A percentile compares a stretch with the other conserved stretches of the same genome.
These are phyloP conservation scores for Backusella westeae DNA, from an alignment of 192 early-diverging fungal genomes.

Conservation along the genomic window DNA sequence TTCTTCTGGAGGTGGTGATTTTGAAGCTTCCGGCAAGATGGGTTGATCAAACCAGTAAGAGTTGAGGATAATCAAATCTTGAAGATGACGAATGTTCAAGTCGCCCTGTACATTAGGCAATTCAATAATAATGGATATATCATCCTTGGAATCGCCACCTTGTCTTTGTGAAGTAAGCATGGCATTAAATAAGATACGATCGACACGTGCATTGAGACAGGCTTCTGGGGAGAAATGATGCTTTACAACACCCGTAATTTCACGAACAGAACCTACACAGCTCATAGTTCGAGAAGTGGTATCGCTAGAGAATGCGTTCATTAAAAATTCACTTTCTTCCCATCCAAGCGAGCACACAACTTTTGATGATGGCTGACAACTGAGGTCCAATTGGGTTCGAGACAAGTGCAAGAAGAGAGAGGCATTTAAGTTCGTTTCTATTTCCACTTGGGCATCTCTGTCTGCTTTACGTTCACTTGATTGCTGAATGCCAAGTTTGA, in stretches of 20 bases:
- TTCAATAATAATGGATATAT: slow-evolving; percentile 57
- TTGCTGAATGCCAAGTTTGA: slow-evolving; percentile 57
- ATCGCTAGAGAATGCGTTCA: slow-evolving; percentile 43
- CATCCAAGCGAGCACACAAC: slow-evolving; percentile 66
- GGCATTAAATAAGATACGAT: slow-evolving; percentile 59
- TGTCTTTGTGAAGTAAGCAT: slow-evolving; percentile 52
- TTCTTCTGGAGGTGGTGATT: not conserved
- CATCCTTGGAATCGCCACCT: slow-evolving; percentile 42
- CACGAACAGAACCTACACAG: slow-evolving; percentile 56
- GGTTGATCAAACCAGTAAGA: slow-evolving; percentile 64
- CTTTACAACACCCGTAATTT: slow-evolving; percentile 58
- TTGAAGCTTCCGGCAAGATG: slow-evolving; percentile 27
- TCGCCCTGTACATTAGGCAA: slow-evolving; percentile 50
- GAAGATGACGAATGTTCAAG: slow-evolving; percentile 69
- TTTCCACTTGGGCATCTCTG: slow-evolving; percentile 1
- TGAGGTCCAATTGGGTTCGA: slow-evolving; percentile 66
- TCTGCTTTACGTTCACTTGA: slow-evolving; percentile 35
- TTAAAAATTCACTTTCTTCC: slow-evolving; percentile 67
- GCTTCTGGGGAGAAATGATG: slow-evolving; percentile 79
- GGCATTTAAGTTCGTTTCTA: slow-evolving; percentile 34
- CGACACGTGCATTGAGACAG: slow-evolving; percentile 59
- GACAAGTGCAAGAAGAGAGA: slow-evolving; percentile 60
- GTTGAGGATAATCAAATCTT: slow-evolving; percentile 70
- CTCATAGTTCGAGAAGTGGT: slow-evolving; percentile 42
- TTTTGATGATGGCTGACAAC: slow-evolving; percentile 72